Conservation (phyloP, 2,329 filamentous ascomycete species). For the Ceratocystis harringtonii region DNA sequence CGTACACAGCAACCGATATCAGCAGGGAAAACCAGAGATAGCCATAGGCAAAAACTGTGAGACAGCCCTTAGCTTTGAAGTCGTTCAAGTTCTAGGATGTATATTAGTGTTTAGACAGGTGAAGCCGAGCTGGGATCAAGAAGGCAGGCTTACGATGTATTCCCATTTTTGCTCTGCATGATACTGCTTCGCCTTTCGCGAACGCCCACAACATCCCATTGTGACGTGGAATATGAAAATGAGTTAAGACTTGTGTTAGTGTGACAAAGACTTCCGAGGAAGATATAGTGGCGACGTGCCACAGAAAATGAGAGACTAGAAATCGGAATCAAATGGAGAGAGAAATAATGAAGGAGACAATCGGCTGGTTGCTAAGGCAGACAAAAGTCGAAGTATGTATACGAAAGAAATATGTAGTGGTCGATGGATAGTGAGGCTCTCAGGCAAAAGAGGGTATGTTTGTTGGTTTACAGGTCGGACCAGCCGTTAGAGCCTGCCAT, state of each 20-base stretch:
- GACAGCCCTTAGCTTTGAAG: conserved; percentile 71
- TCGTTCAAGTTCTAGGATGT: conserved; percentile 39
- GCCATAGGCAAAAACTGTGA: conserved; percentile 62
- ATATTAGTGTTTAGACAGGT: conserved; percentile 19
- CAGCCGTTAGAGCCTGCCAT: conserved; percentile 16
- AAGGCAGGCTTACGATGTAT: conserved; percentile 52
- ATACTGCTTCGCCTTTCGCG: conserved; percentile 47
- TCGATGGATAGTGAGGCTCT: not conserved
- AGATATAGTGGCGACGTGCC: not conserved
- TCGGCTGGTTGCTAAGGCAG: not conserved
- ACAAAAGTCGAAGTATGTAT: not conserved
- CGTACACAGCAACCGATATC: conserved; percentile 71
- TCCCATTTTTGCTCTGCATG: conserved; percentile 86
- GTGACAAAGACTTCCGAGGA: not conserved
- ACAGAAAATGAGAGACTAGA: not conserved
- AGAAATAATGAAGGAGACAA: not conserved
- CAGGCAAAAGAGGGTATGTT: not conserved
- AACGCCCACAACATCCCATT: conserved; percentile 53
- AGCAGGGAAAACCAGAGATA: conserved; percentile 71
- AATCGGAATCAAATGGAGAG: not conserved
- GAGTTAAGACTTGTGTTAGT: not conserved
- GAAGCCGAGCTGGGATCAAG: not conserved
- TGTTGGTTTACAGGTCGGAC: conserved; percentile 11
- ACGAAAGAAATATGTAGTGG: not conserved
- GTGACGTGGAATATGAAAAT: not conserved